Conservation (phyloP, 2,329 filamentous ascomycete genomes). For the Phaeosphaeriaceae sp. region DNA sequence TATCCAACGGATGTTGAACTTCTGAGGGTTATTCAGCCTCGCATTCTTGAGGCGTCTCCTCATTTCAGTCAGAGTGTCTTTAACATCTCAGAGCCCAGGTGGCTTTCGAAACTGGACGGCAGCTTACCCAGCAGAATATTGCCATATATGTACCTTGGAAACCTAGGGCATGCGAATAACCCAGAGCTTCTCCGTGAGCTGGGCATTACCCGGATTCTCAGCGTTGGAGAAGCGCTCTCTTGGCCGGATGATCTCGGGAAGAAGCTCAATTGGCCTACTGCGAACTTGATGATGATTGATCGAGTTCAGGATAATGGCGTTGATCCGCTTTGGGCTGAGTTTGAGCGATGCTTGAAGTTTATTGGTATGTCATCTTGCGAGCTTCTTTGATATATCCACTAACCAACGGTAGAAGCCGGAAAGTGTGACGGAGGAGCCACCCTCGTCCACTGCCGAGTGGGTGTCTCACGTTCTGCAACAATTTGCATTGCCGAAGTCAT, state of each 20-base stretch:
- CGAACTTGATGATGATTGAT: slow-evolving; percentile 82
- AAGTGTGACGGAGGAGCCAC: slow-evolving; percentile 80
- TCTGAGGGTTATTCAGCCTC: slow-evolving; percentile 75
- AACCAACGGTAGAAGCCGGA: slow-evolving; percentile 70
- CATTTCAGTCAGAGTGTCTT: slow-evolving; percentile 56
- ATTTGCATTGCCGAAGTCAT: slow-evolving; percentile 99
- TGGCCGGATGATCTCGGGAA: slow-evolving; percentile 73
- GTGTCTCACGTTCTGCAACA: slow-evolving; percentile 92
- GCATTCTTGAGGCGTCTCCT: slow-evolving; percentile 76
- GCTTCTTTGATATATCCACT: slow-evolving; percentile 10
- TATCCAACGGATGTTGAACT: slow-evolving; percentile 89
- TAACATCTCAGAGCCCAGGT: slow-evolving; percentile 71
- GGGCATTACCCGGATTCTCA: slow-evolving; percentile 86
- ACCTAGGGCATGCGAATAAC: slow-evolving; percentile 92
- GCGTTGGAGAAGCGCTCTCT: slow-evolving; percentile 85
- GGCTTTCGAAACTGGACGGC: slow-evolving; percentile 85
- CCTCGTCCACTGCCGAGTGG: slow-evolving; percentile 93
- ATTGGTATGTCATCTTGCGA: slow-evolving; percentile 70
- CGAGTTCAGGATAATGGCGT: slow-evolving; percentile 96
- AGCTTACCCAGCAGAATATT: slow-evolving; percentile 88
- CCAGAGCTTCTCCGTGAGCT: slow-evolving; percentile 78
- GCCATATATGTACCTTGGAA: slow-evolving; percentile 95
- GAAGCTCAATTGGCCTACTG: slow-evolving; percentile 70
- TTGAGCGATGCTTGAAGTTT: slow-evolving; percentile 84
- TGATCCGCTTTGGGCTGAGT: slow-evolving; percentile 85